Conservation (phyloP, 768 basidiomycete genomes). For the Podaxis rugospora region DNA sequence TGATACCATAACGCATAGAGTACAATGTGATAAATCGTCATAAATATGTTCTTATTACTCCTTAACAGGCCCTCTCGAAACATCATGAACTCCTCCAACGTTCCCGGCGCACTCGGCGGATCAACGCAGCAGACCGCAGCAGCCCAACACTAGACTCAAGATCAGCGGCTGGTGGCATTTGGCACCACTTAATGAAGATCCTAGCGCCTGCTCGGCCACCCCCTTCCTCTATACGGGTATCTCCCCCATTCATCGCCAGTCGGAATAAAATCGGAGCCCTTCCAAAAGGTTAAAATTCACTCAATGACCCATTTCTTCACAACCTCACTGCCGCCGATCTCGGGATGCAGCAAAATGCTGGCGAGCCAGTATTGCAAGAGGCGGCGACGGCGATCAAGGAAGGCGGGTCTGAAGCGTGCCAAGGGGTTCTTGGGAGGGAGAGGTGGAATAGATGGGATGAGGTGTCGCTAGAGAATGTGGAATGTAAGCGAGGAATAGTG, state of each 20-base stretch:
- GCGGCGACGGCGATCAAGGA: conserved; percentile 59
- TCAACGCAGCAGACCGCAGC: background rate
- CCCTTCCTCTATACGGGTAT: background rate
- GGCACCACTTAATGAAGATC: background rate
- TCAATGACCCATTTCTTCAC: conserved; percentile 58
- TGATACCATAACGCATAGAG: background rate
- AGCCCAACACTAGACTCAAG: background rate
- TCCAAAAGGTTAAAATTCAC: background rate
- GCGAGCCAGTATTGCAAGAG: conserved; percentile 66
- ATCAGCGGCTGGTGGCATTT: background rate
- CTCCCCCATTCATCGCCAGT: background rate
- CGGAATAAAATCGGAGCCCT: background rate
- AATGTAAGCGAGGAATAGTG: background rate
- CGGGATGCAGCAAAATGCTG: conserved; percentile 61
- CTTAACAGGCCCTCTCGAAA: background rate
- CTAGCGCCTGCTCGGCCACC: background rate
- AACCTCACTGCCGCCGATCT: conserved; percentile 57
- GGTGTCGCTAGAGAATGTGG: conserved; percentile 31
- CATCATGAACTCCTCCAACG: background rate
- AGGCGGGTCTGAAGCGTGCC: conserved; percentile 60
- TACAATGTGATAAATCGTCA: background rate
- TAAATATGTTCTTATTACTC: background rate
- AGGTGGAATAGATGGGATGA: conserved; percentile 45
- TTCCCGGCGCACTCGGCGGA: background rate
- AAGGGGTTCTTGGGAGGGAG: conserved; percentile 70